Percentiles rank a stretch among this genome's conserved stretches.
These are phyloP conservation scores for Auricularia cornea DNA, from an alignment of 768 basidiomycete genomes.

Conservation along the genomic window DNA sequence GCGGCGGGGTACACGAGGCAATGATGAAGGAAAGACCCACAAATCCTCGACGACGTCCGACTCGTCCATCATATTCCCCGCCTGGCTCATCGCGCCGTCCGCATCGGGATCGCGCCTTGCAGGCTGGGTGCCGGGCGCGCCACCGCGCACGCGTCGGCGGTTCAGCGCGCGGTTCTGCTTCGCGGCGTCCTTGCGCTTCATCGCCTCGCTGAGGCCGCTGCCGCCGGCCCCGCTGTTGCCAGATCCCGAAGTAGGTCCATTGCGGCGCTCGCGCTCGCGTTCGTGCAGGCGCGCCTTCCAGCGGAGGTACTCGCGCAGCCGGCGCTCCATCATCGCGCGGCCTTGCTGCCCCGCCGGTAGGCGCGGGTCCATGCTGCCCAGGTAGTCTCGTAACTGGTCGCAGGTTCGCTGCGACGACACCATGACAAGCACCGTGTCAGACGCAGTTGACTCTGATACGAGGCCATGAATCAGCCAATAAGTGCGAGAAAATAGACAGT, in stretches of 20 bases:
- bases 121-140: constrained; percentile 32
- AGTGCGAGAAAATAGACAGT: constrained; percentile 4
- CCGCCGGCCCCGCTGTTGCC: not conserved
- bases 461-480: not conserved
- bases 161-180: constrained; percentile 50
- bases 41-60: constrained; percentile 48
- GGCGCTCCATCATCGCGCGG: constrained; percentile 68
- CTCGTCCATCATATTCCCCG: constrained; percentile 33
- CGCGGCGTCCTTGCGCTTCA: constrained; percentile 69
- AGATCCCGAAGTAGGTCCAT: not conserved
- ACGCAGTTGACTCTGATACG: constrained; percentile 36
- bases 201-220: constrained; percentile 53
- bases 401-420: constrained; percentile 70
- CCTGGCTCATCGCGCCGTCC: constrained; percentile 11
- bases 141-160: constrained; percentile 70
- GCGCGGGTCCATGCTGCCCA: constrained; percentile 53
- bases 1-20: not conserved
- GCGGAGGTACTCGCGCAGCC: constrained; percentile 63
- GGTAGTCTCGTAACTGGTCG: constrained; percentile 67
- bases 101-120: not conserved
- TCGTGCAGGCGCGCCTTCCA: constrained; percentile 58
- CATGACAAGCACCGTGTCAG: constrained; percentile 83
- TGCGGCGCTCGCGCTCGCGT: not conserved
- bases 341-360: constrained; percentile 58
- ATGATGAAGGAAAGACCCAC: constrained; percentile 31